Percentiles rank a stretch among this genome's conserved stretches.
Evolutionary conservation across 2,329 filamentous ascomycete genomes (phyloP).

Genomic region (Dothidotthia symphoricarpi): DNA sequence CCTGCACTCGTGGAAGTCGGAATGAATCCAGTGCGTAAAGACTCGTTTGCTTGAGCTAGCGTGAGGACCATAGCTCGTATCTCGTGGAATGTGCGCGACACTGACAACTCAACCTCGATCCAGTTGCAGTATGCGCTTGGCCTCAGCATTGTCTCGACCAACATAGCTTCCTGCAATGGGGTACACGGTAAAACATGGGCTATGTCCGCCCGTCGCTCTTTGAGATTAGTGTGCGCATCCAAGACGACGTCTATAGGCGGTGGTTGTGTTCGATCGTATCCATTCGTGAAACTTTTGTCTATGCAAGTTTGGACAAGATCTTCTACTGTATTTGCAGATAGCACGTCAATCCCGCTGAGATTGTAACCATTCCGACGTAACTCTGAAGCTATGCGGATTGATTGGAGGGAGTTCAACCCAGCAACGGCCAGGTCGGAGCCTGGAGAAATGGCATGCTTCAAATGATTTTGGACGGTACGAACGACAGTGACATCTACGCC

Average conservation of each 20-base stretch:
- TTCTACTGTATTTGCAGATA: conserved; percentile 55
- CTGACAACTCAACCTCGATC: conserved; percentile 62
- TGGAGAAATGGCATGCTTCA: conserved; percentile 42
- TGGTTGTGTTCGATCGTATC: background rate
- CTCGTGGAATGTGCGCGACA: conserved; percentile 27
- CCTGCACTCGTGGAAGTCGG: conserved; percentile 43
- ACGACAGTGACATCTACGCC: conserved; percentile 35
- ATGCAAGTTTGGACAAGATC: conserved; percentile 22
- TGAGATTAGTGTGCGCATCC: conserved; percentile 9
- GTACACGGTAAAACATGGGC: conserved; percentile 60
- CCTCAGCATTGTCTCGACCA: conserved; percentile 66
- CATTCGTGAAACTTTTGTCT: background rate
- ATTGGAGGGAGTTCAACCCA: conserved; percentile 66
- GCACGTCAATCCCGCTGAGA: conserved; percentile 60
- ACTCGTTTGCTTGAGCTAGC: conserved; percentile 53
- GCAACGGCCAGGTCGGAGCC: conserved; percentile 50
- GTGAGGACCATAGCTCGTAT: conserved; percentile 41
- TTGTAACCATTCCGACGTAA: conserved; percentile 59
- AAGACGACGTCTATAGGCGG: too few relatives aligned
- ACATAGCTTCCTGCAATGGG: conserved; percentile 74
- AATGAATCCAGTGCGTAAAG: conserved; percentile 73
- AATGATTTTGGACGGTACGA: conserved; percentile 42
- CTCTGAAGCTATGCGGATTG: conserved; percentile 63
- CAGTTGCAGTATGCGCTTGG: conserved; percentile 72
- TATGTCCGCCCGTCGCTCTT: conserved; percentile 10